phyloP scores from a whole-genome alignment of 164 flowering plant genomes.

The Euptelea pleiosperma region DNA sequence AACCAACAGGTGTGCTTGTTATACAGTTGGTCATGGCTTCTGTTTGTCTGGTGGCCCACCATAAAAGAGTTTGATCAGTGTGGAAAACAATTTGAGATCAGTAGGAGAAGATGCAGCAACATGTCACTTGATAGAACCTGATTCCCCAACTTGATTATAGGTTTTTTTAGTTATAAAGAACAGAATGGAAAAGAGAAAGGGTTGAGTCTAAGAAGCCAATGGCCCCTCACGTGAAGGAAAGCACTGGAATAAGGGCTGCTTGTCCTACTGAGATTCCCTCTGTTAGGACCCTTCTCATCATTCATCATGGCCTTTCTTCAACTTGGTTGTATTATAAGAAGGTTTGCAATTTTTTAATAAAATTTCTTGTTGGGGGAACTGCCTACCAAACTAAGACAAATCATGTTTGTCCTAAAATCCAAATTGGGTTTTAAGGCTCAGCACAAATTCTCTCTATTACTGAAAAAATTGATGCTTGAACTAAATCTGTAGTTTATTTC shows the following conservation, averaged over 20 bases:
- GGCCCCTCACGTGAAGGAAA: slow-evolving; percentile 5
- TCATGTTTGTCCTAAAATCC: too few relatives aligned
- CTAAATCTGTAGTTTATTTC: too few relatives aligned
- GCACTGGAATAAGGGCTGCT: slow-evolving; percentile 2
- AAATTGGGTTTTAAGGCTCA: too few relatives aligned
- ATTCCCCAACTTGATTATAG: slow-evolving; percentile 14
- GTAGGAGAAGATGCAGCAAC: background rate
- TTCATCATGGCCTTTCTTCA: too few relatives aligned
- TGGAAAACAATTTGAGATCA: too few relatives aligned
- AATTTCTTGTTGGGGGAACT: too few relatives aligned
- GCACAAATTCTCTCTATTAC: too few relatives aligned
- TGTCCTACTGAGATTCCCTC: slow-evolving; percentile 8
- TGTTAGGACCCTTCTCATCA: background rate
- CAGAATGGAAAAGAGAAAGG: too few relatives aligned
- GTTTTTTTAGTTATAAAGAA: slow-evolving; percentile 1
- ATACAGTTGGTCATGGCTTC: slow-evolving; percentile 4
- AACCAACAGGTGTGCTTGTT: background rate
- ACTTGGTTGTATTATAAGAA: too few relatives aligned
- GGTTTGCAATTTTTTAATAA: too few relatives aligned
- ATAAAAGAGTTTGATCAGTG: background rate
- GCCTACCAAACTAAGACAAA: too few relatives aligned
- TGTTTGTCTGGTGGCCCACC: slow-evolving; percentile 9
- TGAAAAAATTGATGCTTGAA: too few relatives aligned
- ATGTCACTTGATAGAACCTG: slow-evolving; percentile 5
- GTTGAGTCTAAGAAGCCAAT: background rate